These are phyloP conservation scores for Blastobotrys arbuscula DNA, from an alignment of 1,139 yeast species.

Conservation along the genomic window DNA sequence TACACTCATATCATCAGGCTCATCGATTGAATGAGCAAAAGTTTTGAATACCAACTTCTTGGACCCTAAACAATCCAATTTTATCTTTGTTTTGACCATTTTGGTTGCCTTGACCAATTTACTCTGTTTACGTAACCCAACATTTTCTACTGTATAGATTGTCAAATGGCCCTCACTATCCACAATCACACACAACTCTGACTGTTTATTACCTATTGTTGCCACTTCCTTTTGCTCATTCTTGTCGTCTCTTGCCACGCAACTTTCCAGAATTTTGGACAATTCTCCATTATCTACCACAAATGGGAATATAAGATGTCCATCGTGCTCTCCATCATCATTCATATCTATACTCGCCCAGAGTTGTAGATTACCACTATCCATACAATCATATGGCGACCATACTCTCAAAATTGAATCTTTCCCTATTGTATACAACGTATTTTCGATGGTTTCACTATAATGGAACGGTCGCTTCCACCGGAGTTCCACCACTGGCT, in stretches of 20 bases:
- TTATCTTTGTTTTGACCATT: not conserved
- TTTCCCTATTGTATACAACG: conserved; percentile 55
- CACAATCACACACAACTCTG: conserved; percentile 13
- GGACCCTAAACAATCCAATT: conserved; percentile 1
- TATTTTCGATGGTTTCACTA: conserved; percentile 32
- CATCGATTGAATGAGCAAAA: conserved; percentile 8
- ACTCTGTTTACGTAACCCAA: conserved; percentile 10
- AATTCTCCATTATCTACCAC: conserved; percentile 48
- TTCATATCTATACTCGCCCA: conserved; percentile 50
- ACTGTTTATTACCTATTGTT: conserved; percentile 9
- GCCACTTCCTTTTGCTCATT: conserved; percentile 22
- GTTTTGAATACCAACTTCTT: conserved; percentile 2
- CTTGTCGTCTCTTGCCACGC: conserved; percentile 20
- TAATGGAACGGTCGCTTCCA: conserved; percentile 28
- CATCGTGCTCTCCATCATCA: conserved; percentile 13
- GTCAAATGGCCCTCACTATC: conserved; percentile 8
- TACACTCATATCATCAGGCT: conserved; percentile 31
- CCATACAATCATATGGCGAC: conserved; percentile 54
- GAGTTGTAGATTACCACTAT: conserved; percentile 43
- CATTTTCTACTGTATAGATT: conserved; percentile 13
- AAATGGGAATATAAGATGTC: conserved; percentile 12
- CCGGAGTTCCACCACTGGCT: conserved; percentile 44
- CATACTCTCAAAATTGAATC: conserved; percentile 60
- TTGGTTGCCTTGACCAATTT: conserved; percentile 3
- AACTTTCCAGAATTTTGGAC: conserved; percentile 37